Percentiles rank a stretch among this genome's conserved stretches.
These are phyloP conservation scores for Senecio squalidus DNA, from an alignment of 140 eudicot species.

Conservation along the genomic window DNA sequence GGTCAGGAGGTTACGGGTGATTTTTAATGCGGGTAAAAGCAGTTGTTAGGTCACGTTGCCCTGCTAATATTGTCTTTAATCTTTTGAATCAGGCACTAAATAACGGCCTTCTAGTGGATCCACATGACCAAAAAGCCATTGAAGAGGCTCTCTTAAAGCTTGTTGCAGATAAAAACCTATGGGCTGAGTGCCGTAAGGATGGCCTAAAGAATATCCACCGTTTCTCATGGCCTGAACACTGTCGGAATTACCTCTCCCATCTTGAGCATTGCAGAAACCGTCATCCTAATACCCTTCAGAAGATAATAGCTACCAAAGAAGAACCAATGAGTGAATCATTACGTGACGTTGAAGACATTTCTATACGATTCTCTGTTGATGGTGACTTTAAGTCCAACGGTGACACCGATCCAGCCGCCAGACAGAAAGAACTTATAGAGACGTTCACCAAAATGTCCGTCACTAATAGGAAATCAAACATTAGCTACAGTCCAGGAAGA, in stretches of 20 bases:
- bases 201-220: constrained; percentile 73
- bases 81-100: constrained; percentile 51
- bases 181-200: constrained; percentile 70
- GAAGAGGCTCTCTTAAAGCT: constrained; percentile 89
- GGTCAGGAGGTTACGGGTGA: not conserved
- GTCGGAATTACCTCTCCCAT: constrained; percentile 57
- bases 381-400: constrained; percentile 50
- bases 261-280: constrained; percentile 60
- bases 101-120: constrained; percentile 76
- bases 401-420: constrained; percentile 41
- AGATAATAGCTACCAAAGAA: constrained; percentile 42
- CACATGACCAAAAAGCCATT: constrained; percentile 80
- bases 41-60: not conserved
- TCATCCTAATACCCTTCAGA: constrained; percentile 56
- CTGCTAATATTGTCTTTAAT: not conserved
- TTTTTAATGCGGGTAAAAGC: not conserved
- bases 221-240: constrained; percentile 92
- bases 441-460: constrained; percentile 42
- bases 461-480: constrained; percentile 31
- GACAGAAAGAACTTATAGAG: constrained; percentile 55
- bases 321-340: constrained; percentile 81
- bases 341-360: constrained; percentile 65
- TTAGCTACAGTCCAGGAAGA: constrained; percentile 69
- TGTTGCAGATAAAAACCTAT: constrained; percentile 70
- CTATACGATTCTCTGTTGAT: constrained; percentile 64